Base-by-base conservation (phyloP, 805 yeast genomes). In the Dipodascus albidus region DNA sequence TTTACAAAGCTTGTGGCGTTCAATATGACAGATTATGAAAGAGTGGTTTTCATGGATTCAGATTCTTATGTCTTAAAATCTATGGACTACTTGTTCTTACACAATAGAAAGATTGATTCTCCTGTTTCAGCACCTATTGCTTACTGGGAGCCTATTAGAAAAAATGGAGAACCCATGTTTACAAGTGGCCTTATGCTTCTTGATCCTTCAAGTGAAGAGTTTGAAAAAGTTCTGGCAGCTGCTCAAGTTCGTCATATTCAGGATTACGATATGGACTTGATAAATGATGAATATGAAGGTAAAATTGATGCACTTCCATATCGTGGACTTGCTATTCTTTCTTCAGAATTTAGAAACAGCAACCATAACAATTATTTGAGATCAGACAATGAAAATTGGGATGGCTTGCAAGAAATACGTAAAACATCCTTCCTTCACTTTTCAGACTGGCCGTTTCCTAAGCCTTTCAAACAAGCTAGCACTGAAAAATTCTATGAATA, bases 371-470 rank as follows among this genome's bases (percentile, higher is more conserved):
- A 70, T 27, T 77, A 71, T 57, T 55, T 71, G 2, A 69, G 73
- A 0, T 77, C 75, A 55, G 75, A 82, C 0, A 69, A 67, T 50
- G 74, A 74, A 55, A 65, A 50, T 1, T 23, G 80, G 79, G 56
- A 66, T 24, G 60, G 74, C 2, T 27, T 48, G 3, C 41, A 60
- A 21, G 59, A 65, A 14, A 55, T 67, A 4, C 56, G 60, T 3
- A 63, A 68, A 9, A 64, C 75, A 3, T 76, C 74, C 59, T 69
- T 79, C 52, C 63, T 81, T 24, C 89, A 83, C 62, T 83, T 78
- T 63, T 78, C 84, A 2, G 89, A 83, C 61, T 73, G 75, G 35
- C 88, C 88, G 3, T 64, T 82, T 3, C 79, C 82, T 0, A 82
- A 83, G 44, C 44, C 44, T 6, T 38, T 38, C 20, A 38, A 38